phyloP scores from a whole-genome alignment of 2,329 filamentous ascomycete species.

The Trichoderma brevicompactum region DNA sequence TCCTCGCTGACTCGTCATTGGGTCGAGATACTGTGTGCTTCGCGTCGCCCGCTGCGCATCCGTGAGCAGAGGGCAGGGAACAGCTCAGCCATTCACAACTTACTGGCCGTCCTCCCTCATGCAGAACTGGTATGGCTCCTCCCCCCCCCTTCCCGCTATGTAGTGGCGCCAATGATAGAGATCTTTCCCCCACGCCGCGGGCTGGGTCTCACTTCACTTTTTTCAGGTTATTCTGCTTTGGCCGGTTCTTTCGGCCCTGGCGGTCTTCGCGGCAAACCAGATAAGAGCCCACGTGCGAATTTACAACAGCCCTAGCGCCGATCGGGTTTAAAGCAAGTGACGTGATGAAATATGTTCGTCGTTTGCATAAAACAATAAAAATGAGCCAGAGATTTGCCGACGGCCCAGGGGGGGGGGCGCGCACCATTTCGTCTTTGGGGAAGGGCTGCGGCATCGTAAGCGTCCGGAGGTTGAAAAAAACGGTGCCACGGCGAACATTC shows the following conservation, averaged over 20 bases:
- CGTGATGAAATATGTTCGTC: neutral
- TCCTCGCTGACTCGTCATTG: slow-evolving; percentile 13
- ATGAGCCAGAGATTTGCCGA: slow-evolving; percentile 29
- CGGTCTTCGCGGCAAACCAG: slow-evolving; percentile 29
- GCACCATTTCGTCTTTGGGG: neutral
- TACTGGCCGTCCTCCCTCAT: slow-evolving; percentile 5
- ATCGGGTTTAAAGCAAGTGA: slow-evolving; percentile 25
- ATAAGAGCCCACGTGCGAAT: slow-evolving; percentile 30
- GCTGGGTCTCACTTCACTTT: neutral
- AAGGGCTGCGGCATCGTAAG: neutral
- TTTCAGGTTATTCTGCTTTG: neutral
- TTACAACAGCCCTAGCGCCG: slow-evolving; percentile 27
- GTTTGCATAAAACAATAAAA: slow-evolving; percentile 15
- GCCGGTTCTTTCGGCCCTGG: slow-evolving; percentile 27
- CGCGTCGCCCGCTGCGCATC: slow-evolving; percentile 11
- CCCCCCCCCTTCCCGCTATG: neutral
- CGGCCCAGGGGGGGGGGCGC: neutral
- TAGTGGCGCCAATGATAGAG: slow-evolving; percentile 21
- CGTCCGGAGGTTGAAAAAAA: neutral
- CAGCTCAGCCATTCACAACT: neutral
- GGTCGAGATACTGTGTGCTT: slow-evolving; percentile 1
- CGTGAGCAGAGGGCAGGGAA: neutral
- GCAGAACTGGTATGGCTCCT: slow-evolving; percentile 20
- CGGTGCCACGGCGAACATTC: slow-evolving; percentile 6
- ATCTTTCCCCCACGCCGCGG: slow-evolving; percentile 21